Percentiles rank a stretch among this genome's conserved stretches.
Conservation (phyloP, 148 eudicot genomes). For the Cornus controversa region DNA sequence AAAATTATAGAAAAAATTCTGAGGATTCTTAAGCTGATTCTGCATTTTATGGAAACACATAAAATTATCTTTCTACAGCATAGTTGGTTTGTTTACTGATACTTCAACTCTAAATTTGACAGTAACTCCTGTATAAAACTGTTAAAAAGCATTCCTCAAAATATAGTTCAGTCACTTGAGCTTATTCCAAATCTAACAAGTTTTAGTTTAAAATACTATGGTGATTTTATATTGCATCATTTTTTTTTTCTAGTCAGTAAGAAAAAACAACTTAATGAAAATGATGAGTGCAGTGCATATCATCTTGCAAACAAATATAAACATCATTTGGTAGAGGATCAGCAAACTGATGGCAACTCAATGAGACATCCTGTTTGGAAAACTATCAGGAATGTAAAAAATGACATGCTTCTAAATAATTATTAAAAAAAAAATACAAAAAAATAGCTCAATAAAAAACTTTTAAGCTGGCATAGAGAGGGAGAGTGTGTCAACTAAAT, state of each 20-base stretch:
- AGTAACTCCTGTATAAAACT: background rate
- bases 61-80: background rate
- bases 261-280: background rate
- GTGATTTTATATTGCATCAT: too few species aligned
- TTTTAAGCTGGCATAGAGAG: background rate
- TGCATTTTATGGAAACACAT: background rate
- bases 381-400: background rate
- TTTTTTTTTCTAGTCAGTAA: background rate
- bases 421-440: too few species aligned
- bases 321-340: background rate
- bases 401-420: background rate
- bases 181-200: background rate
- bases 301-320: too few species aligned
- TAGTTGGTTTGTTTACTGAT: background rate
- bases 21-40: background rate
- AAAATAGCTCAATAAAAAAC: conserved; percentile 2
- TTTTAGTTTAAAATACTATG: too few species aligned
- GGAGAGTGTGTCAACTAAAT: background rate
- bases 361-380: background rate
- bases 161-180: background rate
- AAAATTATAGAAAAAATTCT: background rate
- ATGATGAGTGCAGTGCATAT: too few species aligned
- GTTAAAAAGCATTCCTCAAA: background rate
- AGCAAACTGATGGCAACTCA: background rate
- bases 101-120: background rate